Evolutionary conservation across 116 monocot genomes (phyloP).

Genomic region (Posidonia oceanica): DNA sequence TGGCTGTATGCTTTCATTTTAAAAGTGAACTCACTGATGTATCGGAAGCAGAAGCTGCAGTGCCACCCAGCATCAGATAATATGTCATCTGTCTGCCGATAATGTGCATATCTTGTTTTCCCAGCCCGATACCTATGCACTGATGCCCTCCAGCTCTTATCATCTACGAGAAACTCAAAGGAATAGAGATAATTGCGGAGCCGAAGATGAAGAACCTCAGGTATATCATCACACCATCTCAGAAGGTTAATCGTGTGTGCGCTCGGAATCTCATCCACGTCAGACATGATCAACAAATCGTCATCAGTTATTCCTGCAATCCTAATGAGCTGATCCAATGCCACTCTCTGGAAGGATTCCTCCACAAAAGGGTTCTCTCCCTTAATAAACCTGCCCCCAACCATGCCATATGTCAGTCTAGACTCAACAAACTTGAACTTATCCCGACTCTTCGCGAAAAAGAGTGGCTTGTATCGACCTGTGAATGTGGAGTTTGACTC

Average conservation of each 20-base stretch:
- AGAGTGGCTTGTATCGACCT: constrained; percentile 16
- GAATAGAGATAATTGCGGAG: constrained; percentile 79
- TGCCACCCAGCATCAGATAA: constrained; percentile 84
- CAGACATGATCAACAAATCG: constrained; percentile 28
- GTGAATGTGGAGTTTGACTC: constrained; percentile 30
- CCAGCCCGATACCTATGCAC: constrained; percentile 47
- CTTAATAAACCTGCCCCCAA: constrained; percentile 13
- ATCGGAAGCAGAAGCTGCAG: constrained; percentile 83
- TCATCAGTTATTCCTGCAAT: constrained; percentile 19
- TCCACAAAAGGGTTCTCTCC: constrained; percentile 22
- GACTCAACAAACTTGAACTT: constrained; percentile 13
- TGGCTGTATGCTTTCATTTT: constrained; percentile 65
- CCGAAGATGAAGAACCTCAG: constrained; percentile 56
- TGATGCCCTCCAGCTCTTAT: constrained; percentile 79
- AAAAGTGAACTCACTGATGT: constrained; percentile 58
- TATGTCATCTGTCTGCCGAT: constrained; percentile 57
- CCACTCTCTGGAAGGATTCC: constrained; percentile 23
- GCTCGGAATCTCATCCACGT: constrained; percentile 29
- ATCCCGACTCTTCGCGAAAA: constrained; percentile 11
- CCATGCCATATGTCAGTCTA: constrained; percentile 16
- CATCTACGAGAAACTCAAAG: constrained; percentile 61
- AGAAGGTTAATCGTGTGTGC: constrained; percentile 23
- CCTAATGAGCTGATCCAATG: constrained; percentile 18
- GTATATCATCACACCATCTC: constrained; percentile 51
- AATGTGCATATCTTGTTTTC: constrained; percentile 76